Percentiles rank a stretch among this genome's conserved stretches.
phyloP scores from a whole-genome alignment of 257 asterid species.

The Solanum gandarillasii region DNA sequence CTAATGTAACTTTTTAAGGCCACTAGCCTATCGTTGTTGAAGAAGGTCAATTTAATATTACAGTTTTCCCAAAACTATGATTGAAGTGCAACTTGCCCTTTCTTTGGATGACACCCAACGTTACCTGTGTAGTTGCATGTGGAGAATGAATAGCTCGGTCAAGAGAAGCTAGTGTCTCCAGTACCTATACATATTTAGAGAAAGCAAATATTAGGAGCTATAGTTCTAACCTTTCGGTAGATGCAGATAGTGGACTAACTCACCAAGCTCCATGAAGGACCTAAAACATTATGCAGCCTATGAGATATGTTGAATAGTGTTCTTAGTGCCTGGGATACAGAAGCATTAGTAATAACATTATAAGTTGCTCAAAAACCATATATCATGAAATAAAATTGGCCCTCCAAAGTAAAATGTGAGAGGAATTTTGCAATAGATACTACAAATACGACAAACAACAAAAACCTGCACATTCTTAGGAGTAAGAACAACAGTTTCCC shows the following conservation, averaged over 20 bases:
- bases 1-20: background rate
- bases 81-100: background rate
- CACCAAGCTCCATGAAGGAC: constrained; percentile 99
- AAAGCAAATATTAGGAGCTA: background rate
- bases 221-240: background rate
- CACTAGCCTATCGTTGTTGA: background rate
- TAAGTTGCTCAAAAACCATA: background rate
- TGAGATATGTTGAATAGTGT: constrained; percentile 95
- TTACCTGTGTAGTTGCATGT: constrained; percentile 94
- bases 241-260: constrained; percentile 11
- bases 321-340: constrained; percentile 62
- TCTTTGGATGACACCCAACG: background rate
- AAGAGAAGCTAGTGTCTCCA: constrained; percentile 94
- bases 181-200: constrained; percentile 40
- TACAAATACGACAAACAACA: background rate
- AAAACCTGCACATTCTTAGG: constrained; percentile 94
- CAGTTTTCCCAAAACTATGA: background rate
- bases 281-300: constrained; percentile 88
- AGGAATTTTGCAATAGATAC: background rate
- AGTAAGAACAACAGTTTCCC: constrained; percentile 82
- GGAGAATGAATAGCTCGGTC: constrained; percentile 97
- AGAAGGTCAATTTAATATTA: background rate
- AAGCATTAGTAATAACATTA: background rate
- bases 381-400: background rate
- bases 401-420: background rate